Evolutionary conservation across 2,329 filamentous ascomycete genomes (phyloP).

Genomic region (Hypomyces rosellus): DNA sequence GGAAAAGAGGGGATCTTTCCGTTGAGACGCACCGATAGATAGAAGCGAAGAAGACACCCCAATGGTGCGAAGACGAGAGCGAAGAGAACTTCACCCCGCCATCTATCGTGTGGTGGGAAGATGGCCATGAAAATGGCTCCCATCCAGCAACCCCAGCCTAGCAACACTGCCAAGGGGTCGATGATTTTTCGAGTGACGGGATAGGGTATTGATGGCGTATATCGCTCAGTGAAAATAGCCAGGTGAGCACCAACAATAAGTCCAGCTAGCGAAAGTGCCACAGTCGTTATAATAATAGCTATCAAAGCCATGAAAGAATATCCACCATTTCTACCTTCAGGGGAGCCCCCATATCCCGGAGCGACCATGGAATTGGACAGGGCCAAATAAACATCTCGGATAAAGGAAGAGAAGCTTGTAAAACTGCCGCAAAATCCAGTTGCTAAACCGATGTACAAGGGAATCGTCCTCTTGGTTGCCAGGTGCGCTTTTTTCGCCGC

Average conservation of each 20-base stretch:
- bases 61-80: constrained; percentile 75
- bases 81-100: constrained; percentile 72
- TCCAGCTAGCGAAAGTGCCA: constrained; percentile 63
- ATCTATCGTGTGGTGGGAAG: constrained; percentile 64
- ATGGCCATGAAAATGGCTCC: constrained; percentile 66
- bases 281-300: constrained; percentile 66
- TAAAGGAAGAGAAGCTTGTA: constrained; percentile 83
- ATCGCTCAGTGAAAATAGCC: constrained; percentile 53
- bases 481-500: constrained; percentile 52
- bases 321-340: constrained; percentile 55
- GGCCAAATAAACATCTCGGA: constrained; percentile 72
- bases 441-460: constrained; percentile 78
- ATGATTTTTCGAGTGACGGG: constrained; percentile 50
- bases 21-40: constrained; percentile 66
- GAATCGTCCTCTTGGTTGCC: constrained; percentile 74
- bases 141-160: constrained; percentile 72
- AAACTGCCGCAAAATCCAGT: constrained; percentile 87
- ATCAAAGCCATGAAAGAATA: constrained; percentile 78
- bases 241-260: constrained; percentile 70
- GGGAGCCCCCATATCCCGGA: constrained; percentile 27
- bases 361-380: constrained; percentile 63
- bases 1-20: constrained; percentile 61
- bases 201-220: constrained; percentile 56
- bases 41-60: constrained; percentile 72
- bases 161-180: constrained; percentile 56